phyloP scores from a whole-genome alignment of 1,284 basidiomycete species.

The Phylloboletellus chloephorus region DNA sequence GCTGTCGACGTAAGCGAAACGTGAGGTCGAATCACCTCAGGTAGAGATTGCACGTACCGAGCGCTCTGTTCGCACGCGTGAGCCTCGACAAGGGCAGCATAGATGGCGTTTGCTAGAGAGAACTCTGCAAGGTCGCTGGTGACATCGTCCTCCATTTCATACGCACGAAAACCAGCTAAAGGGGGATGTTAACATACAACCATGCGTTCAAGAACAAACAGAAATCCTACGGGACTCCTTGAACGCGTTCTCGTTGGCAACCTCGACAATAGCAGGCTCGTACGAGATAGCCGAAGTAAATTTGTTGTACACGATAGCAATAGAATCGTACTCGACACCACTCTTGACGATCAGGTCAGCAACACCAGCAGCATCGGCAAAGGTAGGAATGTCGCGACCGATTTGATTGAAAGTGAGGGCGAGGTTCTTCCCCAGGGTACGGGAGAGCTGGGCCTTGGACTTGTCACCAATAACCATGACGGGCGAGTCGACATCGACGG shows the following conservation, averaged over 20 bases:
- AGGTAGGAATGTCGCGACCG: conserved; percentile 95
- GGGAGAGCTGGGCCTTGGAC: conserved; percentile 88
- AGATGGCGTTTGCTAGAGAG: conserved; percentile 95
- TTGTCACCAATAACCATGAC: conserved; percentile 95
- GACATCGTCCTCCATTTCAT: conserved; percentile 95
- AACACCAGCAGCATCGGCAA: conserved; percentile 91
- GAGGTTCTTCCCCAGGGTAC: conserved; percentile 65
- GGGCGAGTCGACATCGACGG: conserved; percentile 58
- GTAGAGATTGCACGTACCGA: conserved; percentile 45
- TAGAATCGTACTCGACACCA: conserved; percentile 84
- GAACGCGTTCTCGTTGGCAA: conserved; percentile 78
- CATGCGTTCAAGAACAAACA: not conserved
- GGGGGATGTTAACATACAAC: not conserved
- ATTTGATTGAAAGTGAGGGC: conserved; percentile 95
- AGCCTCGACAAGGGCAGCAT: conserved; percentile 89
- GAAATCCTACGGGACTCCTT: conserved; percentile 63
- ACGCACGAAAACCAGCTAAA: conserved; percentile 79
- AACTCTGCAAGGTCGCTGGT: conserved; percentile 95
- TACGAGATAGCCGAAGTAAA: conserved; percentile 94
- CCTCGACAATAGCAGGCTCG: conserved; percentile 72
- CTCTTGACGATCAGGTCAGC: conserved; percentile 90
- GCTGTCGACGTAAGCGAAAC: conserved; percentile 35
- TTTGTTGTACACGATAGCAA: conserved; percentile 91
- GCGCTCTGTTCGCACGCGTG: conserved; percentile 94
- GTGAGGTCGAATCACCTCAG: conserved; percentile 10